Evolutionary conservation across 257 asterid genomes (phyloP).

Genomic region (Plantago elongata): DNA sequence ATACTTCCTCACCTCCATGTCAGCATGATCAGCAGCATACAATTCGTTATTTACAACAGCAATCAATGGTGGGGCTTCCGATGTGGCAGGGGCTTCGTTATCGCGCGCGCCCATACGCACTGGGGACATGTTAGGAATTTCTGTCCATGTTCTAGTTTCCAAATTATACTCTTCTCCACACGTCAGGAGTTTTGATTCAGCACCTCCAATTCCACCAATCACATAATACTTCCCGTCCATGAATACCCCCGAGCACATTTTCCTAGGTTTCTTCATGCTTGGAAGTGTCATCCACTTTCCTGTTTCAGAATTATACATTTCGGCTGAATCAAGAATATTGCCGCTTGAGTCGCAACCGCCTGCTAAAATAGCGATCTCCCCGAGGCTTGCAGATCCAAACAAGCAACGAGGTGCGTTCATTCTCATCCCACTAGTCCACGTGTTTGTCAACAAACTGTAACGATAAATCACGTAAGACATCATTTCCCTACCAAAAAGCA

Average conservation of each 20-base stretch:
- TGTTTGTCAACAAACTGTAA: slow-evolving; percentile 61
- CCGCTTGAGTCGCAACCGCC: slow-evolving; percentile 71
- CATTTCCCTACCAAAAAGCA: slow-evolving; percentile 78
- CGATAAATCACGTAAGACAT: slow-evolving; percentile 69
- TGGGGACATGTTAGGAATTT: slow-evolving; percentile 79
- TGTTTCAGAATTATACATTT: slow-evolving; percentile 45
- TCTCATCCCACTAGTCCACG: slow-evolving; percentile 48
- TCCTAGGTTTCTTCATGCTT: slow-evolving; percentile 65
- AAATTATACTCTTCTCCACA: slow-evolving; percentile 48
- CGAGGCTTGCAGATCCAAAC: slow-evolving; percentile 87
- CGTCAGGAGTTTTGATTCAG: slow-evolving; percentile 26
- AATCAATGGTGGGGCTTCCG: slow-evolving; percentile 84
- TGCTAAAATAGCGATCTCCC: slow-evolving; percentile 78
- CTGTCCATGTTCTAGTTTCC: slow-evolving; percentile 58
- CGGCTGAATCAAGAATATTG: slow-evolving; percentile 47
- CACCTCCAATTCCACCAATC: slow-evolving; percentile 57
- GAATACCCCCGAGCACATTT: slow-evolving; percentile 86
- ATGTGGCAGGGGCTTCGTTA: slow-evolving; percentile 49
- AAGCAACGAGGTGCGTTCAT: slow-evolving; percentile 49
- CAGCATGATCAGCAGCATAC: slow-evolving; percentile 85
- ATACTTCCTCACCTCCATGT: slow-evolving; percentile 66
- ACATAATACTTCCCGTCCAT: slow-evolving; percentile 72
- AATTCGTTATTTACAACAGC: slow-evolving; percentile 76
- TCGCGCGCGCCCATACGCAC: slow-evolving; percentile 52
- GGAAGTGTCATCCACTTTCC: slow-evolving; percentile 61